A percentile compares a stretch with the other conserved stretches of the same genome.
Evolutionary conservation across 2,329 filamentous ascomycete species (phyloP).

Genomic region (Blumeria hordei): DNA sequence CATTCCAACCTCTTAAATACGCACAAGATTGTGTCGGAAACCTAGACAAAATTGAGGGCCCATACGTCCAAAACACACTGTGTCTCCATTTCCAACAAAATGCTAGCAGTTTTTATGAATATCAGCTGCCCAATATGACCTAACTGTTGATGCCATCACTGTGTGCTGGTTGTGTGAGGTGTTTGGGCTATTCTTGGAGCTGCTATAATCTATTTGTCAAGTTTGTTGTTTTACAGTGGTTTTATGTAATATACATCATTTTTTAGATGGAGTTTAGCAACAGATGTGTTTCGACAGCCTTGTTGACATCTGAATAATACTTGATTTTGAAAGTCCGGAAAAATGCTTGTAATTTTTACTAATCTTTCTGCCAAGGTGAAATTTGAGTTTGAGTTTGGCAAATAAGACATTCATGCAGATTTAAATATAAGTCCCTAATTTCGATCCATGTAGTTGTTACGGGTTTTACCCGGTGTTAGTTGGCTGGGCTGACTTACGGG

Average conservation of each 20-base stretch:
- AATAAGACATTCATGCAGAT: neutral
- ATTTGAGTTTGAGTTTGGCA: neutral
- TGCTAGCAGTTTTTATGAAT: neutral
- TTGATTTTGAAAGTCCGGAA: neutral
- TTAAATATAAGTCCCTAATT: neutral
- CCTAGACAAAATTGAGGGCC: no score
- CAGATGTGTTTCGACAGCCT: neutral
- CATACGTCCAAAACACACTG: no score
- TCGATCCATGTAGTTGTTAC: no score
- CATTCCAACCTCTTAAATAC: no score
- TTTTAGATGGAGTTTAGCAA: neutral
- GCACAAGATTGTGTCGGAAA: no score
- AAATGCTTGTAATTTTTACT: neutral
- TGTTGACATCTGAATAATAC: neutral
- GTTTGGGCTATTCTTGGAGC: neutral
- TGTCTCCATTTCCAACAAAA: no score
- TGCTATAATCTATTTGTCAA: neutral
- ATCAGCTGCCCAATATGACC: neutral
- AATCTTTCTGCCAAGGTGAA: constrained; percentile 1
- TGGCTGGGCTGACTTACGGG: no score
- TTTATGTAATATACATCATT: neutral
- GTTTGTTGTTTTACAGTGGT: neutral
- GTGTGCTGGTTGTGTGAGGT: neutral
- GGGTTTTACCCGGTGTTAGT: no score
- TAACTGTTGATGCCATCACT: neutral